Evolutionary conservation across 768 basidiomycete genomes (phyloP).

Genomic region (Suillus weaverae): DNA sequence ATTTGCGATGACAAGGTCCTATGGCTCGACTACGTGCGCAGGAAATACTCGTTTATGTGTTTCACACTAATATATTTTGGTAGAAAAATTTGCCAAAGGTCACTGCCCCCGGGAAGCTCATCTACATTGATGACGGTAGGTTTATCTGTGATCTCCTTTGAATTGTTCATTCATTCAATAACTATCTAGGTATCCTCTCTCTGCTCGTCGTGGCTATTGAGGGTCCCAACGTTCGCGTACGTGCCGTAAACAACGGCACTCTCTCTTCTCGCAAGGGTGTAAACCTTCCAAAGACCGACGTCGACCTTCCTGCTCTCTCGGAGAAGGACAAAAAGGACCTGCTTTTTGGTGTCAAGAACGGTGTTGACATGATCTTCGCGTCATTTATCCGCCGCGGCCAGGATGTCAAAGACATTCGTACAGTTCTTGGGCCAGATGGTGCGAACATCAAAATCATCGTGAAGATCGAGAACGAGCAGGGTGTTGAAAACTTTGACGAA

Average conservation of each 20-base stretch:
- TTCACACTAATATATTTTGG: conserved; percentile 6
- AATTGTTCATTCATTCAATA: conserved; percentile 7
- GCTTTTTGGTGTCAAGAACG: conserved; percentile 93
- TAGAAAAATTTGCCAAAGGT: conserved; percentile 93
- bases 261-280: conserved; percentile 98
- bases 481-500: conserved; percentile 98
- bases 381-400: conserved; percentile 96
- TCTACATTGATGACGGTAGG: conserved; percentile 95
- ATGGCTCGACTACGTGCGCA: conserved; percentile 90
- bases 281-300: conserved; percentile 96
- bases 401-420: conserved; percentile 92
- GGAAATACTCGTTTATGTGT: background rate
- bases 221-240: conserved; percentile 76
- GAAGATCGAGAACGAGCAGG: conserved; percentile 99
- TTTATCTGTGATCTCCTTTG: background rate
- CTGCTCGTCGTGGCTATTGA: conserved; percentile 91
- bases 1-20: conserved; percentile 80
- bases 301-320: conserved; percentile 96
- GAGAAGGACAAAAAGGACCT: conserved; percentile 98
- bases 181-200: conserved; percentile 67
- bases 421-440: conserved; percentile 92
- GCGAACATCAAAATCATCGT: conserved; percentile 98
- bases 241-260: conserved; percentile 85
- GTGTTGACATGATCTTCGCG: conserved; percentile 99
- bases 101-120: conserved; percentile 93